These are phyloP conservation scores for Verruconis gallopava DNA, from an alignment of 2,329 filamentous ascomycete species.

Conservation along the genomic window DNA sequence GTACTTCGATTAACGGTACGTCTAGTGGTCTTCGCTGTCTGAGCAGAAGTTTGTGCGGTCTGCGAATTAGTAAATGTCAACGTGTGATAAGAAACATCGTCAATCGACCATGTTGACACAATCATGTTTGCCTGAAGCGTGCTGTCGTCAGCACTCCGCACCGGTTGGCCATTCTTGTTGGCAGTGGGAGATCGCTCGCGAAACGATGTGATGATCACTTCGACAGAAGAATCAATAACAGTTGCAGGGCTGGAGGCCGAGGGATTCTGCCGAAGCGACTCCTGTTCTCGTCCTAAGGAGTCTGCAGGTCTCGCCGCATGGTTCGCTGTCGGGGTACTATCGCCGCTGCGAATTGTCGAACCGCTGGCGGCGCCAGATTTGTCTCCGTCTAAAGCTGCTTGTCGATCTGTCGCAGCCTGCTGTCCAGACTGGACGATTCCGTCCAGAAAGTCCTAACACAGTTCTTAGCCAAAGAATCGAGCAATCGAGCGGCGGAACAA, in stretches of 20 bases:
- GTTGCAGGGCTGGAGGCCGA: constrained; percentile 27
- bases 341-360: constrained; percentile 5
- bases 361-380: too few relatives aligned
- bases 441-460: constrained; percentile 27
- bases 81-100: constrained; percentile 56
- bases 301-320: constrained; percentile 15
- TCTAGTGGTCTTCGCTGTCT: constrained; percentile 17
- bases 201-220: constrained; percentile 51
- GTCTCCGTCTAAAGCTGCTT: too few relatives aligned
- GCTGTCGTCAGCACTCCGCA: constrained; percentile 18
- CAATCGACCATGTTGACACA: constrained; percentile 60
- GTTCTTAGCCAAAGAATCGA: neutral
- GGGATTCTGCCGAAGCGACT: constrained; percentile 18
- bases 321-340: constrained; percentile 10
- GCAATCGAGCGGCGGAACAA: constrained; percentile 1
- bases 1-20: constrained; percentile 31
- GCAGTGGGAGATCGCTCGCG: too few relatives aligned
- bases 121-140: constrained; percentile 57
- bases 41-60: constrained; percentile 8
- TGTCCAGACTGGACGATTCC: constrained; percentile 27
- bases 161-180: constrained; percentile 23
- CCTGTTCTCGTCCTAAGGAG: constrained; percentile 15
- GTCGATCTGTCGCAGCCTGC: constrained; percentile 10
- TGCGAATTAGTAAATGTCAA: constrained; percentile 56
- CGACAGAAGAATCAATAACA: constrained; percentile 49